A percentile compares a stretch with the other conserved stretches of the same genome.
Conservation (phyloP, 306 rosid genomes). For the Pueraria montana region DNA sequence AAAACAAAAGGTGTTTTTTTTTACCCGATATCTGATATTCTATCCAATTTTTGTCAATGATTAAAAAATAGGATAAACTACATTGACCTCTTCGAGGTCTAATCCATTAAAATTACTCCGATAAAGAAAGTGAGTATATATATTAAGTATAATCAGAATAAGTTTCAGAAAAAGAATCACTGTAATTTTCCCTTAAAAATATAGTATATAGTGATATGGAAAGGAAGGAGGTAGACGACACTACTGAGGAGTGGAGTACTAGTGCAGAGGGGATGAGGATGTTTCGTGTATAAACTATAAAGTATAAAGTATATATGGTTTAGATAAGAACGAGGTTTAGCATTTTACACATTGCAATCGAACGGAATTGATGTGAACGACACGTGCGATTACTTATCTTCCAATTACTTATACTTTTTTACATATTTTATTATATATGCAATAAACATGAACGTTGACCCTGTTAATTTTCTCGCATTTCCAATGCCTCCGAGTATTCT, state of each 20-base stretch:
- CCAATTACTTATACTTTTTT: not conserved
- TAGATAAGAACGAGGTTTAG: slow-evolving; percentile 47
- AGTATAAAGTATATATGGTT: too few relatives aligned
- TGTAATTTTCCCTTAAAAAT: not conserved
- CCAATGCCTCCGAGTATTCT: not conserved
- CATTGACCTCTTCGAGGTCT: not conserved
- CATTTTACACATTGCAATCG: slow-evolving; percentile 14
- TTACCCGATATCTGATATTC: not conserved
- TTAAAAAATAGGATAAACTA: not conserved
- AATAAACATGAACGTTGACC: not conserved
- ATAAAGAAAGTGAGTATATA: too few relatives aligned
- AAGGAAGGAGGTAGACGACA: not conserved
- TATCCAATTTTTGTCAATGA: not conserved
- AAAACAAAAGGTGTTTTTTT: not conserved
- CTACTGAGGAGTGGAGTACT: not conserved
- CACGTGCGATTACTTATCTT: slow-evolving; percentile 21
- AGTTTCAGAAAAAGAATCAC: not conserved
- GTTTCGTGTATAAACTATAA: not conserved
- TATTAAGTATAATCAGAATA: not conserved
- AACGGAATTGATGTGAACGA: slow-evolving; percentile 42
- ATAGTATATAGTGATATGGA: not conserved
- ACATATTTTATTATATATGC: not conserved
- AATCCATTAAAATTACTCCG: too few relatives aligned
- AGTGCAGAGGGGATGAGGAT: not conserved
- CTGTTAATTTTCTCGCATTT: not conserved